Evolutionary conservation across 345 rosid genomes (phyloP), one percentile per base, ranked within the genome.

Genomic region (Eucalyptus curtisii): DNA sequence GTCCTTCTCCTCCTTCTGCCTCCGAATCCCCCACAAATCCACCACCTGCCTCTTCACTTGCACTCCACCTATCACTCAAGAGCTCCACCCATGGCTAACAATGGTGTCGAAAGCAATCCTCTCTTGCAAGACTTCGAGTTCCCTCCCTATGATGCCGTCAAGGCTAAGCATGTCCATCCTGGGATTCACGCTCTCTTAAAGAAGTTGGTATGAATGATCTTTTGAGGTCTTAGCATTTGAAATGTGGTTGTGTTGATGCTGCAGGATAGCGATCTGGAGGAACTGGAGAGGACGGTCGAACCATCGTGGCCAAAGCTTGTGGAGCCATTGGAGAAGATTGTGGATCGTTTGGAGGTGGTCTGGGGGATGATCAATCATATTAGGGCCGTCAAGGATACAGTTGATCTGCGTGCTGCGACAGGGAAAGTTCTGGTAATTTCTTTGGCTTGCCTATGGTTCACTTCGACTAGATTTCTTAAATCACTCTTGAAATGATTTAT

Each of bases 281-380:
- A 94, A 89, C 89, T 96, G 89, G 98, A 96, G 91, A 95, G 90
- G 64, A 90, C 91, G 1, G 95, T 95, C 86, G 96, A 96, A 90
- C 98, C 99, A 2, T 90, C 98, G 8, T 97, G 99, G 99, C 93
- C 96, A 64, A 96, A 96, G 89, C 91, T 97, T 91, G 98, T 95
- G 92, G 99, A 96, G 92, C 99, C 99, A 31, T 86, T 96, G 91
- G 99, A 96, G 96, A 97, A 92, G 95, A 94, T 96, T 90, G 84
- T 92, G 37, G 99, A 96, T 92, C 91, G 90, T 12, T 90, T 96
- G 91, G 20, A 91, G 86, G 95, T 97, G 59, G 96, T 95, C 88
- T 96, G 97, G 99, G 96, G 96, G 64, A 92, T 95, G 59, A 92
- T 96, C 87, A 92, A 94, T 92, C 98, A 96, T 91, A 96, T 97